These are phyloP conservation scores for Cutaneotrichosporon sp. DNA, from an alignment of 1,284 basidiomycete genomes.

Conservation along the genomic window DNA sequence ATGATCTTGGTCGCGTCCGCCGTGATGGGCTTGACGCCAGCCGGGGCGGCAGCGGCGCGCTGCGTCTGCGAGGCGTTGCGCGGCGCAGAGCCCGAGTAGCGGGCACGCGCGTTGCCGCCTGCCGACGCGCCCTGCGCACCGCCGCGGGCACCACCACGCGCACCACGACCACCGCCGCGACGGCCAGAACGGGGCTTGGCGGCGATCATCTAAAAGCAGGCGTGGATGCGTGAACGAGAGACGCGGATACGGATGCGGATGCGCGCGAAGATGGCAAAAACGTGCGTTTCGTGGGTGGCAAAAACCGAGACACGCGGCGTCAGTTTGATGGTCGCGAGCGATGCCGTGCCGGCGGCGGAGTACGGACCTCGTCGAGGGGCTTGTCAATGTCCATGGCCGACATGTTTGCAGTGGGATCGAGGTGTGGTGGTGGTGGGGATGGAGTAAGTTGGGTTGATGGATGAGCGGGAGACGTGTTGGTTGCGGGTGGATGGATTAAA, in stretches of 20 bases:
- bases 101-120: conserved; percentile 51
- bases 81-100: conserved; percentile 40
- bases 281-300: conserved; percentile 2
- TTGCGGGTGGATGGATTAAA: neutral
- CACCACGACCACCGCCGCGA: conserved; percentile 51
- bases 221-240: neutral
- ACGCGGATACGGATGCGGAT: neutral
- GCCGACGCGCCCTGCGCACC: conserved; percentile 28
- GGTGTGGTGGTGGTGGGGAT: conserved; percentile 5
- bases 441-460: neutral
- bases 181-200: conserved; percentile 50
- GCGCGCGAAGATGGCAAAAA: neutral
- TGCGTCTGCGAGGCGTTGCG: conserved; percentile 6
- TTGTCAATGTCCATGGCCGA: conserved; percentile 60
- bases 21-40: conserved; percentile 47
- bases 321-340: conserved; percentile 5
- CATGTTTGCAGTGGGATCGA: conserved; percentile 24
- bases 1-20: conserved; percentile 79
- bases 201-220: conserved; percentile 62
- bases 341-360: neutral
- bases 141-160: conserved; percentile 35
- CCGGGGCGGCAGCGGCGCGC: conserved; percentile 25
- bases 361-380: conserved; percentile 77
- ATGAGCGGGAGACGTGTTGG: neutral
- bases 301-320: neutral